phyloP scores from a whole-genome alignment of 1,284 basidiomycete species.

The Ganoderma lucidum region DNA sequence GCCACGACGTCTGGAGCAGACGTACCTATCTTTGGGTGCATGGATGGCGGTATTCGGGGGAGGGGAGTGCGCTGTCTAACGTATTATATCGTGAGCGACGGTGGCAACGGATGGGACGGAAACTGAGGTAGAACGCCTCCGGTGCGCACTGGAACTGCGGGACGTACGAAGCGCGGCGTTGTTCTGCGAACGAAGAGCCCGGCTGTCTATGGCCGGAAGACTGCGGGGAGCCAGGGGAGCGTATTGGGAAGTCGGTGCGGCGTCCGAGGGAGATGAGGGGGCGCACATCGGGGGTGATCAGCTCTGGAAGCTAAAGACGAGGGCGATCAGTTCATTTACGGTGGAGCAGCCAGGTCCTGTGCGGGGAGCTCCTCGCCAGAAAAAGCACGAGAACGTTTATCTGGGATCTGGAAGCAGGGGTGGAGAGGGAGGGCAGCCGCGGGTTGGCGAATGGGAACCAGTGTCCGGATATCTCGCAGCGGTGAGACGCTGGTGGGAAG shows the following conservation, averaged over 20 bases:
- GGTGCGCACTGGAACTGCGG: background rate
- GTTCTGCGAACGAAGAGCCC: background rate
- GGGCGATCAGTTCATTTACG: background rate
- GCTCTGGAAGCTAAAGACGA: background rate
- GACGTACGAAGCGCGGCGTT: background rate
- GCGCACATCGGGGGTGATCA: slow-evolving; percentile 14
- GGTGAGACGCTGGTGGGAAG: background rate
- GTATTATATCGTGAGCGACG: background rate
- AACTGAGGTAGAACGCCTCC: background rate
- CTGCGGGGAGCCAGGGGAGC: background rate
- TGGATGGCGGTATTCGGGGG: too few species aligned
- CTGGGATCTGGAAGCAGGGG: slow-evolving; percentile 17
- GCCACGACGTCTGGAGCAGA: too few species aligned
- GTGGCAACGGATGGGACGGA: background rate
- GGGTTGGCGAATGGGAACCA: background rate
- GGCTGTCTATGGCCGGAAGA: background rate
- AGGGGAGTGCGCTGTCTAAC: background rate
- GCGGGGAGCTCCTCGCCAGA: background rate
- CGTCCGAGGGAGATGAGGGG: background rate
- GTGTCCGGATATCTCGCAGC: background rate
- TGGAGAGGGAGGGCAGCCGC: background rate
- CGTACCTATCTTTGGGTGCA: background rate
- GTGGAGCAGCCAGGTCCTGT: background rate
- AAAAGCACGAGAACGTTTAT: slow-evolving; percentile 19
- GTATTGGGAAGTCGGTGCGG: slow-evolving; percentile 11